Percentiles rank a stretch among this genome's conserved stretches.
phyloP scores from a whole-genome alignment of 306 rosid species.

The Trifolium subterraneum region DNA sequence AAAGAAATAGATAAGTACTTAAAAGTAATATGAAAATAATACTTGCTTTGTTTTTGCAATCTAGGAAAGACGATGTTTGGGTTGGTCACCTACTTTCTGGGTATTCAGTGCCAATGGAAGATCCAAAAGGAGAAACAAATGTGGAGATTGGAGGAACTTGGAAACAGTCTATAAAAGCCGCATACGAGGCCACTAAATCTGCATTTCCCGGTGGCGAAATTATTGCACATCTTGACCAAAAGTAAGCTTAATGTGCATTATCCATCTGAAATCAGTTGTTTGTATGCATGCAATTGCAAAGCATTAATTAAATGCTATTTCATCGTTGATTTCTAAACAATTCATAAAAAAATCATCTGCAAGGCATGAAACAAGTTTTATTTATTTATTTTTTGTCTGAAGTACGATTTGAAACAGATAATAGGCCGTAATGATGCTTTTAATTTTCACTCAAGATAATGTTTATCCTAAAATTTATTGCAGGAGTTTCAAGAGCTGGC shows the following conservation, averaged over 20 bases:
- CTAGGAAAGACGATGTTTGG: slow-evolving; percentile 93
- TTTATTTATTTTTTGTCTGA: background rate
- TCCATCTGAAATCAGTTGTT: slow-evolving; percentile 3
- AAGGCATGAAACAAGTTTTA: background rate
- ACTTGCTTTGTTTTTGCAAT: slow-evolving; percentile 38
- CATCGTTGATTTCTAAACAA: slow-evolving; percentile 5
- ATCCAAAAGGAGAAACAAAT: slow-evolving; percentile 60
- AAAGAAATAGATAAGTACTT: slow-evolving; percentile 1
- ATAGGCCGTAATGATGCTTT: slow-evolving; percentile 19
- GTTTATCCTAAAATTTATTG: slow-evolving; percentile 30
- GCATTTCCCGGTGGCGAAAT: slow-evolving; percentile 95
- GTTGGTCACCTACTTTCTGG: slow-evolving; percentile 97
- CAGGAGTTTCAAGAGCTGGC: slow-evolving; percentile 98
- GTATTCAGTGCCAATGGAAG: slow-evolving; percentile 97
- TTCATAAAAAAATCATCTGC: slow-evolving; percentile 11
- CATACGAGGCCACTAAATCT: slow-evolving; percentile 70
- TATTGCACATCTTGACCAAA: slow-evolving; percentile 95
- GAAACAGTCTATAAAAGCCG: slow-evolving; percentile 77
- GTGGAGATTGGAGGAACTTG: slow-evolving; percentile 82
- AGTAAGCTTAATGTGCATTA: slow-evolving; percentile 56
- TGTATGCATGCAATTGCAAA: background rate
- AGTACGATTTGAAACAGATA: background rate
- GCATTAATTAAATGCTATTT: slow-evolving; percentile 24
- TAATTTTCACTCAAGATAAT: slow-evolving; percentile 27
- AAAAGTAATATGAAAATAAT: slow-evolving; percentile 28